A percentile compares a stretch with the other conserved stretches of the same genome.
Conservation (phyloP, 768 basidiomycete genomes). For the Agrocybe pediades region DNA sequence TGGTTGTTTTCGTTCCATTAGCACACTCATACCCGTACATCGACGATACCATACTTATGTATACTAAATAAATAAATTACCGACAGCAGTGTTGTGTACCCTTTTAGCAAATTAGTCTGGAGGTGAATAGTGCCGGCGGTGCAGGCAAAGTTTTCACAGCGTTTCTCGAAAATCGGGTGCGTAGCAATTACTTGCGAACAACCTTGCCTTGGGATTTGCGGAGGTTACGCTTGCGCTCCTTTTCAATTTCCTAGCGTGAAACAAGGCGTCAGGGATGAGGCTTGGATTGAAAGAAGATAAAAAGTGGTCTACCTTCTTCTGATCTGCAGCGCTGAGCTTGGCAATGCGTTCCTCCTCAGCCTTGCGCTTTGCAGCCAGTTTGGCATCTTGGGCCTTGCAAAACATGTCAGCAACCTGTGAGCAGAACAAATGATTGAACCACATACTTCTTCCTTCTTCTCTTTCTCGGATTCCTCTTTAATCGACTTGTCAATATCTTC, state of each 20-base stretch:
- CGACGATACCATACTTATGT: slow-evolving; percentile 12
- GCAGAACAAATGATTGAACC: not conserved
- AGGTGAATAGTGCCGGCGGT: not conserved
- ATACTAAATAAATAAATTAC: slow-evolving; percentile 21
- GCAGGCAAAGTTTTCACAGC: not conserved
- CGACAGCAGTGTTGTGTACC: slow-evolving; percentile 6
- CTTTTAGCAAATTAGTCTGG: not conserved
- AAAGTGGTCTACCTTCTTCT: slow-evolving; percentile 65
- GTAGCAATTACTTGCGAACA: slow-evolving; percentile 47
- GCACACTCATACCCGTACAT: slow-evolving; percentile 11
- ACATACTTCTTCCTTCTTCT: slow-evolving; percentile 70
- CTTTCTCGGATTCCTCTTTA: slow-evolving; percentile 64
- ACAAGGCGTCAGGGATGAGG: not conserved
- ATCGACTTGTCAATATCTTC: slow-evolving; percentile 73
- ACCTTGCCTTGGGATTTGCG: slow-evolving; percentile 72
- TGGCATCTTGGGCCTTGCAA: slow-evolving; percentile 59
- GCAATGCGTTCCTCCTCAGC: slow-evolving; percentile 74
- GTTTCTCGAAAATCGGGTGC: not conserved
- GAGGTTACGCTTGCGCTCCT: slow-evolving; percentile 72
- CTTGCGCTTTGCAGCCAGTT: slow-evolving; percentile 70
- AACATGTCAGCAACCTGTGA: slow-evolving; percentile 6
- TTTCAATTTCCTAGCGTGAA: slow-evolving; percentile 49
- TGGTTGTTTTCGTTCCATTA: slow-evolving; percentile 9
- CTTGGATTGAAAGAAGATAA: not conserved
- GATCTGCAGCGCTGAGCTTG: slow-evolving; percentile 75